Conservation (phyloP, 2,329 filamentous ascomycete genomes). For the Talaromyces sp. region DNA sequence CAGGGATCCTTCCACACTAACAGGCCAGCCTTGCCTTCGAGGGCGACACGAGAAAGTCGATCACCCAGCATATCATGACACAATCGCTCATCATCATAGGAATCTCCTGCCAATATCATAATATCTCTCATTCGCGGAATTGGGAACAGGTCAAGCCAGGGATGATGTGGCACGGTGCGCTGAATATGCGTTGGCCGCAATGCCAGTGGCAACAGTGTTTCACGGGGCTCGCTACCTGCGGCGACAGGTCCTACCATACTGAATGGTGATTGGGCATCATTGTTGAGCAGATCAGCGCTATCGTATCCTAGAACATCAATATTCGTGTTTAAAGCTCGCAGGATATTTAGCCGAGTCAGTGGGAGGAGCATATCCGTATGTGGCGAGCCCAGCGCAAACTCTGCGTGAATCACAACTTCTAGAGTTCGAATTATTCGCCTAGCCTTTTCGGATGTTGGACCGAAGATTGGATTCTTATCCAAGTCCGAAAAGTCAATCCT, state of each 20-base stretch:
- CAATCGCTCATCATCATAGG: constrained; percentile 13
- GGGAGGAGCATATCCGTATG: constrained; percentile 4
- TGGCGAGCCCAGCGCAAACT: constrained; percentile 7
- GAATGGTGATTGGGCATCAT: constrained; percentile 9
- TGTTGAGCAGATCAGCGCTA: not conserved
- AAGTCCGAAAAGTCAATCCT: not conserved
- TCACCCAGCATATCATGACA: constrained; percentile 16
- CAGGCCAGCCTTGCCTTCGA: constrained; percentile 11
- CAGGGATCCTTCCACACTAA: constrained; percentile 25
- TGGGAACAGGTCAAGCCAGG: constrained; percentile 11
- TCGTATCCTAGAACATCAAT: constrained; percentile 7
- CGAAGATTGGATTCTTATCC: not conserved
- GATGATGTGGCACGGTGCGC: constrained; percentile 7
- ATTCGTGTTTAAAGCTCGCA: constrained; percentile 5
- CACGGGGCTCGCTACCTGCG: not conserved
- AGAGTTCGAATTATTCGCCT: not conserved
- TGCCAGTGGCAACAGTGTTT: not conserved
- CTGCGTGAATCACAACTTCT: constrained; percentile 1
- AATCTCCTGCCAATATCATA: constrained; percentile 13
- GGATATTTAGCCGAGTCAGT: constrained; percentile 6
- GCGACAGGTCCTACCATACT: not conserved
- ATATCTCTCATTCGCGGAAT: constrained; percentile 10
- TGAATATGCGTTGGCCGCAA: constrained; percentile 7
- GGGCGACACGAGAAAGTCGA: not conserved
- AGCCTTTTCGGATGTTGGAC: not conserved